Conservation (phyloP, 805 yeast genomes). For the Cyberlindnera meyerae region DNA sequence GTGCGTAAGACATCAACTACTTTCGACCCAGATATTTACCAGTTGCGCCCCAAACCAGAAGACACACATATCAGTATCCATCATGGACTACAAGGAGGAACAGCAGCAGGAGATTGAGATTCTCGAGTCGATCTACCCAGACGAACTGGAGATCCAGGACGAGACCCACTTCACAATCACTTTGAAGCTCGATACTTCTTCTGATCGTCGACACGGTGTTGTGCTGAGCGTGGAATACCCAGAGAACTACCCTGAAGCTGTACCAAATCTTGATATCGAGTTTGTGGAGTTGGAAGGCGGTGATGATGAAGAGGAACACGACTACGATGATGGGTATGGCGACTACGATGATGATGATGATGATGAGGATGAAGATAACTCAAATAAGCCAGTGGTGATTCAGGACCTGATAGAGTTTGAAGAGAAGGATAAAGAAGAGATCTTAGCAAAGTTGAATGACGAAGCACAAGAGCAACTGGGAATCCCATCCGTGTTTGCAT, state of each 20-base stretch:
- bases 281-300: conserved; percentile 28
- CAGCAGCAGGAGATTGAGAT: conserved; percentile 89
- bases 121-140: conserved; percentile 88
- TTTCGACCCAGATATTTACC: too few relatives aligned
- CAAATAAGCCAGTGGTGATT: conserved; percentile 45
- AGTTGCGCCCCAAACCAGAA: too few relatives aligned
- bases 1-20: too few relatives aligned
- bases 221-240: conserved; percentile 66
- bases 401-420: conserved; percentile 57
- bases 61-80: neutral
- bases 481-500: conserved; percentile 84
- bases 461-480: conserved; percentile 81
- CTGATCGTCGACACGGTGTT: conserved; percentile 54
- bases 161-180: conserved; percentile 49
- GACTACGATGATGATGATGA: conserved; percentile 41
- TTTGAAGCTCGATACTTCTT: conserved; percentile 62
- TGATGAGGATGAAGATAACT: conserved; percentile 38
- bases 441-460: conserved; percentile 38
- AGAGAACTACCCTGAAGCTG: conserved; percentile 73
- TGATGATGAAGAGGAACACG: conserved; percentile 22
- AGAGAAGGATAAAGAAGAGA: conserved; percentile 38
- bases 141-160: conserved; percentile 50
- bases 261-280: conserved; percentile 52
- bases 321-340: conserved; percentile 24
- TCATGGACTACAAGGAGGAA: conserved; percentile 77